These are phyloP conservation scores for Yamagishiella unicocca DNA, from an alignment of 139 green algal genomes.

Conservation along the genomic window DNA sequence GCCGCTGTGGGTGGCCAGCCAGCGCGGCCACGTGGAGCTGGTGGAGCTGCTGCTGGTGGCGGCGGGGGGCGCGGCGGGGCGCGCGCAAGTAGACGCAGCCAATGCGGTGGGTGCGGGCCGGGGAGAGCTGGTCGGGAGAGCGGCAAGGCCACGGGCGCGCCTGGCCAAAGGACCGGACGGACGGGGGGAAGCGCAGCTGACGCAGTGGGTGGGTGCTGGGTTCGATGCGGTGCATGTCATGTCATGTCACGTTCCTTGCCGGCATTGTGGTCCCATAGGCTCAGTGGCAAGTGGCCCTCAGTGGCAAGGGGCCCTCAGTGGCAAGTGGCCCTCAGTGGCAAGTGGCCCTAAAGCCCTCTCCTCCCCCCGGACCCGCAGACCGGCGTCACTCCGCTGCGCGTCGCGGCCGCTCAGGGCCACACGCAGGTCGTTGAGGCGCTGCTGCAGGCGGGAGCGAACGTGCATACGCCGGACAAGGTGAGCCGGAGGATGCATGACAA, in stretches of 20 bases:
- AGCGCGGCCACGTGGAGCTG: conserved; percentile 26
- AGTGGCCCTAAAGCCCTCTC: not conserved
- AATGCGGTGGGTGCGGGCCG: not conserved
- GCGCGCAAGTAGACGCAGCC: not conserved
- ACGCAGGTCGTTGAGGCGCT: conserved; percentile 8
- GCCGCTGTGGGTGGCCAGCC: conserved; percentile 38
- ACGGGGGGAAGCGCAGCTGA: no score
- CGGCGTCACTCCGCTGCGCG: conserved; percentile 20
- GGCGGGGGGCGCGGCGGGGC: not conserved
- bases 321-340: no score
- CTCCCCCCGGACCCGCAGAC: not conserved
- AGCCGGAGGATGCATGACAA: no score
- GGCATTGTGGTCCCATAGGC: no score
- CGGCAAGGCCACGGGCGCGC: no score
- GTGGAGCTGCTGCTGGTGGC: conserved; percentile 22
- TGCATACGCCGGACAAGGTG: conserved; percentile 25
- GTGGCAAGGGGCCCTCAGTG: no score
- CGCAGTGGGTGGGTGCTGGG: no score
- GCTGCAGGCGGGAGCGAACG: not conserved
- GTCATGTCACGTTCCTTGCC: no score
- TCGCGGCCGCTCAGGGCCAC: conserved; percentile 31
- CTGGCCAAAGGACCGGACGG: no score
- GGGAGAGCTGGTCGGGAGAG: not conserved
- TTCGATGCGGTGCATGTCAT: no score
- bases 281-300: no score